Conservation (phyloP, 768 basidiomycete species). For the Rhodotorula paludigena region DNA sequence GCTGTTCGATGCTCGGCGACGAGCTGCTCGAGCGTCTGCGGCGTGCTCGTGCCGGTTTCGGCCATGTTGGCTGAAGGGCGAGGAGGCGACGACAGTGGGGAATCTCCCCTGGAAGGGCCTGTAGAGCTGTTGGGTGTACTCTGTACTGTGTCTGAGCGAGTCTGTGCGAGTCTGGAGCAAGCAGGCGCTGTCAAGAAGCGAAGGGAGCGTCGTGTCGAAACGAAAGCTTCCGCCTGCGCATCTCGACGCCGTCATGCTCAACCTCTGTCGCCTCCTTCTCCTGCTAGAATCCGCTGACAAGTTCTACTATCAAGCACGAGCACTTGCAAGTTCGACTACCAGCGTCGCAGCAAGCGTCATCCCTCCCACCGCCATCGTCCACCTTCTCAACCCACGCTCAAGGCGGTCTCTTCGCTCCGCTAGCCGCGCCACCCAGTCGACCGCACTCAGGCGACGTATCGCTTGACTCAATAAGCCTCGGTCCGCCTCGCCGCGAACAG, state of each 20-base stretch:
- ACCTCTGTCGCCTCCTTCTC: not conserved
- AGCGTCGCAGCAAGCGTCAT: not conserved
- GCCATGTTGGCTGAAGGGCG: constrained; percentile 15
- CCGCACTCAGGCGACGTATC: not conserved
- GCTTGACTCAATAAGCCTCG: too few species aligned
- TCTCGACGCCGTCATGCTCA: too few species aligned
- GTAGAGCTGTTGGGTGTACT: too few species aligned
- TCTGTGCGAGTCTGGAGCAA: not conserved
- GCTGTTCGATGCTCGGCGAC: constrained; percentile 18
- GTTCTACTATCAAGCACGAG: not conserved
- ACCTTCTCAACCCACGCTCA: constrained; percentile 1
- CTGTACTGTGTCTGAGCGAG: too few species aligned
- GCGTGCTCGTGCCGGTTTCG: not conserved
- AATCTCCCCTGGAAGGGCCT: too few species aligned
- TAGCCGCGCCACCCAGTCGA: not conserved
- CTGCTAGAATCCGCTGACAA: too few species aligned
- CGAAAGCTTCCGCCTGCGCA: too few species aligned
- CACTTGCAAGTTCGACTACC: not conserved
- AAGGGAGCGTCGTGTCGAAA: too few species aligned
- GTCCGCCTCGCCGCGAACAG: too few species aligned
- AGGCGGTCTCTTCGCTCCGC: not conserved
- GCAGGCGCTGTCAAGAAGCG: not conserved
- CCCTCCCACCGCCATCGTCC: not conserved
- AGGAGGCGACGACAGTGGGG: not conserved
- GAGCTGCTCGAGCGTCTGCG: not conserved